Conservation (phyloP, 2,329 filamentous ascomycete species). For the Phialophora chinensis region DNA sequence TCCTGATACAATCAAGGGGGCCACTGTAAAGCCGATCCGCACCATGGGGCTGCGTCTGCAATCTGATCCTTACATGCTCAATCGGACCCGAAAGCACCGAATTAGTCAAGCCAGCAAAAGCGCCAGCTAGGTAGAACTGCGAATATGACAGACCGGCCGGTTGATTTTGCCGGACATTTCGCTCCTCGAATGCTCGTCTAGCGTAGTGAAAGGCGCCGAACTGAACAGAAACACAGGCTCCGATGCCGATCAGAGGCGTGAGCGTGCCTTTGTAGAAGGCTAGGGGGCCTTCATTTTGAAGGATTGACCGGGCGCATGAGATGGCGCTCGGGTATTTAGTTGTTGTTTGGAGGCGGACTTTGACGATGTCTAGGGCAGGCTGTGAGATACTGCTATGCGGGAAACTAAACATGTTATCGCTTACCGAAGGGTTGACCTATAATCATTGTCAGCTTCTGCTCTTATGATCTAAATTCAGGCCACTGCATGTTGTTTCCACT, state of each 20-base stretch:
- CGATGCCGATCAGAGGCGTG: constrained; percentile 92
- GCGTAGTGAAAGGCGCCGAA: constrained; percentile 97
- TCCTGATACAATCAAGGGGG: constrained; percentile 87
- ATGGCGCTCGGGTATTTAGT: constrained; percentile 80
- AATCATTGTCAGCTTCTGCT: constrained; percentile 16
- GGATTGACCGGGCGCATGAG: constrained; percentile 81
- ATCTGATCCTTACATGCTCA: constrained; percentile 93
- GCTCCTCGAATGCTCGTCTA: constrained; percentile 79
- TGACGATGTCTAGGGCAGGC: constrained; percentile 80
- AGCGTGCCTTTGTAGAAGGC: constrained; percentile 99
- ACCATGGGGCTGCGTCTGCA: constrained; percentile 96
- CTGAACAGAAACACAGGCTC: constrained; percentile 95
- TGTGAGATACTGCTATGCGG: not conserved
- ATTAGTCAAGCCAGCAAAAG: constrained; percentile 92
- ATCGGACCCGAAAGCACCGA: constrained; percentile 86
- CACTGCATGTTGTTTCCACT: not conserved
- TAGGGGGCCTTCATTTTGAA: constrained; percentile 81
- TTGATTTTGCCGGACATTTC: constrained; percentile 57
- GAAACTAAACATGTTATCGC: constrained; percentile 35
- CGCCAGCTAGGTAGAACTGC: constrained; percentile 89
- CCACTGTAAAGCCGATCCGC: constrained; percentile 74
- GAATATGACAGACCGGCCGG: constrained; percentile 69
- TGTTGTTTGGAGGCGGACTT: constrained; percentile 93
- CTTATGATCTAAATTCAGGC: not conserved
- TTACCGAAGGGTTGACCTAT: constrained; percentile 70